Conservation (phyloP, 495 filamentous ascomycete species). For the Recurvomyces mirabilis region DNA sequence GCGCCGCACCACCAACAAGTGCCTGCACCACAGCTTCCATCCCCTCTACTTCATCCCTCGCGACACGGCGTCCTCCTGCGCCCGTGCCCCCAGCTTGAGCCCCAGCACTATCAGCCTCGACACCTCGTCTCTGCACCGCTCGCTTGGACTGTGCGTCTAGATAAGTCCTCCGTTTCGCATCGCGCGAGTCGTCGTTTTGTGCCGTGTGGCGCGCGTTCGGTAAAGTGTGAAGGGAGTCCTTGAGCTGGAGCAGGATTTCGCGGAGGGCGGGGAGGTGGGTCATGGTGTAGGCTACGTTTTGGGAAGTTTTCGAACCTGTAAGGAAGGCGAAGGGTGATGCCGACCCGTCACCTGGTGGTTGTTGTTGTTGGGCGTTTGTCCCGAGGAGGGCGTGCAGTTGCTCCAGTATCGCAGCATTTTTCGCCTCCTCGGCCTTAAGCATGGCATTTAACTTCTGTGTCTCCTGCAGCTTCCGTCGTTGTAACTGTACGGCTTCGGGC, state of each 20-base stretch:
- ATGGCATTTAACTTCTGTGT: conserved; percentile 66
- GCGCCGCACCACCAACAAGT: conserved; percentile 16
- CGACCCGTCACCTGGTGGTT: conserved; percentile 13
- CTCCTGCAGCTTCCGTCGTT: conserved; percentile 69
- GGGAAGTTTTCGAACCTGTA: conserved; percentile 40
- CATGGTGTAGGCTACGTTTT: conserved; percentile 65
- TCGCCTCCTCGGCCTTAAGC: conserved; percentile 60
- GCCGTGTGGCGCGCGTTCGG: conserved; percentile 5
- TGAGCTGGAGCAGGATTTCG: conserved; percentile 49
- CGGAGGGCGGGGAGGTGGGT: conserved; percentile 73
- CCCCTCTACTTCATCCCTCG: conserved; percentile 28
- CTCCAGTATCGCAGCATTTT: conserved; percentile 60
- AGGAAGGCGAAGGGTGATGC: conserved; percentile 40
- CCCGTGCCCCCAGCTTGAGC: conserved; percentile 4
- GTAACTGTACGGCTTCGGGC: conserved; percentile 52
- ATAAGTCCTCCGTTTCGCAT: conserved; percentile 28
- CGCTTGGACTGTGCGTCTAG: conserved; percentile 29
- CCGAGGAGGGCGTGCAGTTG: conserved; percentile 49
- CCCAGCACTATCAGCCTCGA: conserved; percentile 22
- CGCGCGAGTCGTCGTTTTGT: conserved; percentile 14
- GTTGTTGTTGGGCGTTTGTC: conserved; percentile 8
- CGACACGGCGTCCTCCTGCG: conserved; percentile 23
- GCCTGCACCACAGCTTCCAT: conserved; percentile 28
- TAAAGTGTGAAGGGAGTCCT: conserved; percentile 25
- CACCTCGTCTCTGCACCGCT: conserved; percentile 25